Base-by-base conservation (phyloP, 768 basidiomycete species). In the Panellus pusillus region DNA sequence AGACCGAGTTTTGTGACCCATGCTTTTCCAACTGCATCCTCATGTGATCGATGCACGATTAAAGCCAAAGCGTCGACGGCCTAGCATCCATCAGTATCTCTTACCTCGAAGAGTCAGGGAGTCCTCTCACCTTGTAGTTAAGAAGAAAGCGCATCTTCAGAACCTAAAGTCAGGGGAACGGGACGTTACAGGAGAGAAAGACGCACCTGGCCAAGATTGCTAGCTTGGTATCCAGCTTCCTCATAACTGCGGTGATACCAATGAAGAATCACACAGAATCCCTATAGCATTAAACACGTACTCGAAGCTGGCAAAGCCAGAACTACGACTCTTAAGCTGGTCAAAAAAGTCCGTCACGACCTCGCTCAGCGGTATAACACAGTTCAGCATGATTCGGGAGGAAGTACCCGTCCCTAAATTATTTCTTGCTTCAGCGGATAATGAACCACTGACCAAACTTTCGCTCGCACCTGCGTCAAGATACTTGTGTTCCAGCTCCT, bases 341-440 rank as follows among this genome's bases (percentile, higher is more conserved):
- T 95, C 91, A 67, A 97, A 98, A 68, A 99, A 98, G 70, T 93
- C 85, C 2, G 91, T 92, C 3, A 98, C 93, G 50, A 98, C 91
- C 70, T 96, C 93, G 64, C 87, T 87, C 58, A 98, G 72, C 18
- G 96, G 96, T n/a, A 98, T 66, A 2, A 75, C 79, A 63, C 91
- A 95, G 12, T 83, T 88, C 58, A 98, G 71, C 48, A 96, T 89
- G 36, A 90, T 81, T 20, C 93, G 84, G 8, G 87, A 73, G 15
- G 84, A 80, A 9, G 70, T 59, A 3, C 66, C 68, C 14, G 74
- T 73, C 32, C 79, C 77, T 40, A 76, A 63, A 55, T 7, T 3
- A 17, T 15, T 4, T 11, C 42, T 48, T 5, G 24, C 24, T 24
- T 24, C 24, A 24, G 24, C 24, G 24, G 24, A 24, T 24, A 24